Conservation (phyloP, 2,329 filamentous ascomycete genomes). For the Paecilomyces niveus region DNA sequence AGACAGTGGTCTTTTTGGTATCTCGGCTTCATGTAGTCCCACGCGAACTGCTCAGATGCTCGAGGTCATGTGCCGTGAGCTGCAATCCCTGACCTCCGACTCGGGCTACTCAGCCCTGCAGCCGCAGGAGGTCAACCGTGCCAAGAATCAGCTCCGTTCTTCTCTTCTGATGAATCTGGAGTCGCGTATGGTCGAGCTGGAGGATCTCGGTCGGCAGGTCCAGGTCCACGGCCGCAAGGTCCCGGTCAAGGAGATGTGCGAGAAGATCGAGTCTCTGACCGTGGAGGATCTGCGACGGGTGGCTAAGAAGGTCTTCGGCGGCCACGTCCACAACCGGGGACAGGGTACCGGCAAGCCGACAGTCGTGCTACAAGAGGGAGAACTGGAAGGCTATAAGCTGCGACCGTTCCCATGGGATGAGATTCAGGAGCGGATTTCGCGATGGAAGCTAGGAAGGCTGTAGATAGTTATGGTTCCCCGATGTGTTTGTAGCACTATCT, state of each 20-base stretch:
- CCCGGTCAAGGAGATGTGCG: conserved; percentile 88
- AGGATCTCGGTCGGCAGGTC: conserved; percentile 89
- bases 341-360: conserved; percentile 81
- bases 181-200: conserved; percentile 92
- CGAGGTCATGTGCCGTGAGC: conserved; percentile 88
- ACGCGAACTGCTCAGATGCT: conserved; percentile 75
- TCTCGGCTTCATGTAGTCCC: conserved; percentile 78
- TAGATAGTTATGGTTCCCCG: conserved; percentile 23
- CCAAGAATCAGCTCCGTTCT: conserved; percentile 92
- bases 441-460: conserved; percentile 70
- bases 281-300: conserved; percentile 75
- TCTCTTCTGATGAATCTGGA: conserved; percentile 96
- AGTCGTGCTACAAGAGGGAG: conserved; percentile 87
- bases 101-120: conserved; percentile 66
- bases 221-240: conserved; percentile 95
- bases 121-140: conserved; percentile 72
- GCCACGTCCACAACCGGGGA: conserved; percentile 67
- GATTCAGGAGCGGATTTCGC: conserved; percentile 77
- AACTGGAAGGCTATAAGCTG: conserved; percentile 61
- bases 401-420: conserved; percentile 75
- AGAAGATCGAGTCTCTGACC: conserved; percentile 73
- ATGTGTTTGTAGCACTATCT: not conserved
- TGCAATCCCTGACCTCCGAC: conserved; percentile 69
- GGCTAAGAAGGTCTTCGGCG: conserved; percentile 69
- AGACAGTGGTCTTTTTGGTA: conserved; percentile 91